Conservation (phyloP, 805 yeast species). For the Jamesozyma jinghongensis region DNA sequence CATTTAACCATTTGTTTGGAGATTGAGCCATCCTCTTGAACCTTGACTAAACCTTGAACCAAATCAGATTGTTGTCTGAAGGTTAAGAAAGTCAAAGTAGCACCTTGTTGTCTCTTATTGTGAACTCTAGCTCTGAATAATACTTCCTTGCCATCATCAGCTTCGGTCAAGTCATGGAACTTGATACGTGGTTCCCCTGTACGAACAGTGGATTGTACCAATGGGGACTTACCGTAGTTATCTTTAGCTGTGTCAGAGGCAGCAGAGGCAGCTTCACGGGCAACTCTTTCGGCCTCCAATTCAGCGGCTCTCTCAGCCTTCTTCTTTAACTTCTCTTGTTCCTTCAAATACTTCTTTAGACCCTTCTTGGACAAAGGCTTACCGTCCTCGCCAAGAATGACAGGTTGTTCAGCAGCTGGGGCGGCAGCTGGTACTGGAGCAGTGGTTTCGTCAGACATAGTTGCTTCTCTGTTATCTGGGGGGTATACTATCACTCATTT, state of each 20-base stretch:
- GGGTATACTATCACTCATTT: no score
- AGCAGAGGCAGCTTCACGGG: constrained; percentile 54
- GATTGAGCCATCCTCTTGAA: constrained; percentile 55
- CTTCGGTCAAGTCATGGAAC: constrained; percentile 40
- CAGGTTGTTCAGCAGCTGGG: constrained; percentile 10
- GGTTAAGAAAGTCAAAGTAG: constrained; percentile 82
- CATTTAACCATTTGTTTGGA: constrained; percentile 96
- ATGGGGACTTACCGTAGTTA: constrained; percentile 82
- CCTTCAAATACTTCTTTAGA: constrained; percentile 87
- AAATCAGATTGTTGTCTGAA: constrained; percentile 82
- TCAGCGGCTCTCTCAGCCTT: constrained; percentile 89
- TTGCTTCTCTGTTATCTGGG: background rate
- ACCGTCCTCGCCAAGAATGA: constrained; percentile 64
- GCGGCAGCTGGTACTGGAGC: constrained; percentile 3
- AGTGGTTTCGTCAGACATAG: constrained; percentile 12
- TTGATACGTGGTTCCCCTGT: constrained; percentile 57
- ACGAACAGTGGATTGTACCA: constrained; percentile 67
- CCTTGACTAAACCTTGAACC: constrained; percentile 78
- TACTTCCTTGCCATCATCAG: constrained; percentile 63
- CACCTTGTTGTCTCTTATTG: constrained; percentile 90
- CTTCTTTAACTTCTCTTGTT: constrained; percentile 83
- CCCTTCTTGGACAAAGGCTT: constrained; percentile 90
- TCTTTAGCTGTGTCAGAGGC: constrained; percentile 82
- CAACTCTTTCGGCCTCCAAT: constrained; percentile 78
- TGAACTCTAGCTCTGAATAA: constrained; percentile 91